Conservation (phyloP, 495 filamentous ascomycete species). For the Neurospora sp. region DNA sequence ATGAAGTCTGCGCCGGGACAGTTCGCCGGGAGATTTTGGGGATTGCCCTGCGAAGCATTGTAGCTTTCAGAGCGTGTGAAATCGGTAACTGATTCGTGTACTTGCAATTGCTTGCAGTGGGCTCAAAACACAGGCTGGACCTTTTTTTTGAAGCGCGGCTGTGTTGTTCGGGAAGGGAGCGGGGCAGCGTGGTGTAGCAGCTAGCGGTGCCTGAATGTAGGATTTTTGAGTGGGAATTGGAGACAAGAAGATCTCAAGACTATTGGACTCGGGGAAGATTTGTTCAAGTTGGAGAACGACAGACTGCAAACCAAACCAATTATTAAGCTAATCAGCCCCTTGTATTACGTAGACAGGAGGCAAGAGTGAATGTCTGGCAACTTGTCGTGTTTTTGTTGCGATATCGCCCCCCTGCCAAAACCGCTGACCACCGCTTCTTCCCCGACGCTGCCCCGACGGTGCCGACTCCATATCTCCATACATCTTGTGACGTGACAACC, state of each 20-base stretch:
- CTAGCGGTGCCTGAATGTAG: neutral
- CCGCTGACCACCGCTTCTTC: neutral
- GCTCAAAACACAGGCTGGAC: neutral
- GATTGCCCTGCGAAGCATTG: constrained; percentile 21
- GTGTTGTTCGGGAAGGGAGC: neutral
- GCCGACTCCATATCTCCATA: neutral
- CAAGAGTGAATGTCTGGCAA: neutral
- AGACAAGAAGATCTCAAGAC: neutral
- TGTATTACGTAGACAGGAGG: neutral
- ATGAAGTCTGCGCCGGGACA: constrained; percentile 2
- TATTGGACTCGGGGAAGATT: neutral
- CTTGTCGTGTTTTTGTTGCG: neutral
- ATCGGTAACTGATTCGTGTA: neutral
- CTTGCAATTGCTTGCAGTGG: neutral
- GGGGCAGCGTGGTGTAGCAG: neutral
- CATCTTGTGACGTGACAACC: neutral
- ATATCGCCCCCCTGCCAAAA: neutral
- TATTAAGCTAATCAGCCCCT: neutral
- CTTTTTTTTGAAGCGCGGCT: neutral
- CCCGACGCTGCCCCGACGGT: neutral
- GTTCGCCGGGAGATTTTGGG: constrained; percentile 18
- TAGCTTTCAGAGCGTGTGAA: neutral
- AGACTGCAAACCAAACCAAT: neutral
- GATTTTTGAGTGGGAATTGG: neutral
- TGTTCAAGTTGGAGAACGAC: neutral